These are phyloP conservation scores for Rhizoclosmatium globosum DNA, from an alignment of 192 early-diverging fungal species.

Conservation along the genomic window DNA sequence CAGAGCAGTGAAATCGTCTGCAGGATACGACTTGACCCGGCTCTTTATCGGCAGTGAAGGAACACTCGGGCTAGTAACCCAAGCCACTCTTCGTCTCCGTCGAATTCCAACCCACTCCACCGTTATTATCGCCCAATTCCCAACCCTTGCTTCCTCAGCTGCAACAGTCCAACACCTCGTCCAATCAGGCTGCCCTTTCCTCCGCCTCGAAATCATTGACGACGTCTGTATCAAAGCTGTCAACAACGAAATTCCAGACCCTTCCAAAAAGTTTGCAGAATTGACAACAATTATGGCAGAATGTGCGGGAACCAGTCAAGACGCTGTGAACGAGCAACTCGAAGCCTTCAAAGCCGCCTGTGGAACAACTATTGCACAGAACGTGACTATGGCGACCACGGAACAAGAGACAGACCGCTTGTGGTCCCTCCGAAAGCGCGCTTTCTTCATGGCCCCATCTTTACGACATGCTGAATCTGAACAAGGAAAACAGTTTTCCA, in stretches of 20 bases:
- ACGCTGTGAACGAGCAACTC: constrained; percentile 52
- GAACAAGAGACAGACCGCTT: constrained; percentile 52
- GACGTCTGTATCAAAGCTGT: constrained; percentile 61
- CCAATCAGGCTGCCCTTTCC: constrained; percentile 50
- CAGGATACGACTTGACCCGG: constrained; percentile 95
- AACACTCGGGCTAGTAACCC: constrained; percentile 86
- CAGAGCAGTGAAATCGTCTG: constrained; percentile 87
- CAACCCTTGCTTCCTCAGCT: constrained; percentile 58
- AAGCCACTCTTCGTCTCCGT: constrained; percentile 50
- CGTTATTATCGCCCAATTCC: constrained; percentile 65
- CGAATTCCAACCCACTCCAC: constrained; percentile 36
- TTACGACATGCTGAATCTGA: constrained; percentile 34
- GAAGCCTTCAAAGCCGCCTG: constrained; percentile 38
- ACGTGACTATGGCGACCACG: constrained; percentile 40
- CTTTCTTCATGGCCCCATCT: constrained; percentile 48
- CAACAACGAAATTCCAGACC: constrained; percentile 52
- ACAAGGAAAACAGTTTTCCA: constrained; percentile 26
- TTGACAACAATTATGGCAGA: constrained; percentile 65
- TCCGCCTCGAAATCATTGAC: constrained; percentile 69
- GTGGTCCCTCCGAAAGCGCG: constrained; percentile 66
- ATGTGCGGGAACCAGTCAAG: constrained; percentile 54
- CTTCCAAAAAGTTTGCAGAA: constrained; percentile 46
- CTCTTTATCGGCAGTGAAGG: constrained; percentile 95
- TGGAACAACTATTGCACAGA: constrained; percentile 1
- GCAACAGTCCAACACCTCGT: constrained; percentile 57